Conservation (phyloP, 2,329 filamentous ascomycete species). For the Pseudocercospora macadamiae region DNA sequence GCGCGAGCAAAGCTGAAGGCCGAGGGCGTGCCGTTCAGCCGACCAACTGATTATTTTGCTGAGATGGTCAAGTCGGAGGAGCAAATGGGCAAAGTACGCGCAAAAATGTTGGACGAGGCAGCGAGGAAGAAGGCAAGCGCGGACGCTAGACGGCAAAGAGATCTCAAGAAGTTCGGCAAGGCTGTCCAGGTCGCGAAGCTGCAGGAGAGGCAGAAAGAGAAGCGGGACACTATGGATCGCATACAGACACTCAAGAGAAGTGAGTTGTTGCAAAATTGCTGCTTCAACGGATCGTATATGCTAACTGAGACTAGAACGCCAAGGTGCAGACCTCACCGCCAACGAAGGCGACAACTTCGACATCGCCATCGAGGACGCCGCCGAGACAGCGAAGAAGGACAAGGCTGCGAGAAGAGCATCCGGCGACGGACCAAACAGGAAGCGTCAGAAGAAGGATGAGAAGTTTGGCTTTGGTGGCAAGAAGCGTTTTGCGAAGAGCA, state of each 20-base stretch:
- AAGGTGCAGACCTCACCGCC: slow-evolving; percentile 67
- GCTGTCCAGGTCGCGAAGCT: slow-evolving; percentile 95
- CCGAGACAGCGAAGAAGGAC: slow-evolving; percentile 53
- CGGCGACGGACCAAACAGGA: slow-evolving; percentile 56
- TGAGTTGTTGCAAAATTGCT: slow-evolving; percentile 54
- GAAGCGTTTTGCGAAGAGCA: slow-evolving; percentile 89
- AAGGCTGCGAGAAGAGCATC: slow-evolving; percentile 43
- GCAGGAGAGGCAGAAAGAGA: slow-evolving; percentile 90
- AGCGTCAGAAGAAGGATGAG: slow-evolving; percentile 90
- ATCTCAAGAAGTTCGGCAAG: slow-evolving; percentile 99
- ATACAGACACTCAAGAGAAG: slow-evolving; percentile 94
- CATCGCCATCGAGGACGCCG: slow-evolving; percentile 75
- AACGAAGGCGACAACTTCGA: slow-evolving; percentile 90
- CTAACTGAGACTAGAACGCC: slow-evolving; percentile 68
- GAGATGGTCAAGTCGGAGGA: slow-evolving; percentile 99
- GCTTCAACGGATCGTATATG: slow-evolving; percentile 1
- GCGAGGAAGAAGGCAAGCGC: slow-evolving; percentile 88
- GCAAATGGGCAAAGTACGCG: slow-evolving; percentile 96
- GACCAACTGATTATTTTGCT: slow-evolving; percentile 93
- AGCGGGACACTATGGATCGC: slow-evolving; percentile 92
- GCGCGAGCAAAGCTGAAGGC: slow-evolving; percentile 76
- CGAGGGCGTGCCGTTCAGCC: slow-evolving; percentile 82
- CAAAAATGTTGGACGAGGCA: slow-evolving; percentile 88
- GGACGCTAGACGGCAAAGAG: slow-evolving; percentile 87
- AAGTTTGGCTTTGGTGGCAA: slow-evolving; percentile 97